Evolutionary conservation across 2,329 filamentous ascomycete genomes (phyloP), one percentile per base, ranked within the genome.

Genomic region (Microdochium nivale): DNA sequence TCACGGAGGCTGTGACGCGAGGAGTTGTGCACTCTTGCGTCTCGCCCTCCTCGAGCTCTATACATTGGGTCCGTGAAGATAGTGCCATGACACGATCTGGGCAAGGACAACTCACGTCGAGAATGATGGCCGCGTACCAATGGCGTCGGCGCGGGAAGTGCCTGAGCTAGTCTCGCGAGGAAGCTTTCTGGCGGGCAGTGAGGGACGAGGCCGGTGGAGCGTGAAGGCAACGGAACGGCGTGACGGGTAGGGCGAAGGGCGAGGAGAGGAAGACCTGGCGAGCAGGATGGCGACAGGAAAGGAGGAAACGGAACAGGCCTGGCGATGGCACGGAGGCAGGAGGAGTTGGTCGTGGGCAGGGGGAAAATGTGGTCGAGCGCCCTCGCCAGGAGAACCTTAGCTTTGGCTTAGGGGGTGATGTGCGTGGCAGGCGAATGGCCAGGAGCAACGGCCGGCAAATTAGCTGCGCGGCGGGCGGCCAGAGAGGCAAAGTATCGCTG

Each of bases 371-470:
- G 40, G 19, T 23, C 40, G 19, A 44, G 40, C 16, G 40, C 19
- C 40, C 16, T 23, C 40, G 40, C 10, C 10, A 44, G 40, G 40
- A 44, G 40, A 44, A 44, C 19, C 40, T 19, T 23, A 44, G 8
- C 14, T 44, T 19, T 23, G 23, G 8, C 14, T 44, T 16, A 16
- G 40, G 16, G 40, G 14, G 40, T 44, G 40, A 19, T 44, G 40
- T 44, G 14, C 40, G 14, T 44, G 40, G 10, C 40, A 40, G 35
- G 16, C 40, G 40, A 44, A 44, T 44, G 40, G 40, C 40, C 40
- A 44, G 40, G 40, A 44, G 40, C n/a, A n/a, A n/a, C n/a, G n/a
- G n/a, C 40, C 40, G 23, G 40, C 40, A 44, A 44, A 44, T 44
- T 44, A 44, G 40, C 40, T 44, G 40, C 40, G 19, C 40, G 40